These are phyloP conservation scores for Solanum okadae DNA, from an alignment of 257 asterid species.

Conservation along the genomic window DNA sequence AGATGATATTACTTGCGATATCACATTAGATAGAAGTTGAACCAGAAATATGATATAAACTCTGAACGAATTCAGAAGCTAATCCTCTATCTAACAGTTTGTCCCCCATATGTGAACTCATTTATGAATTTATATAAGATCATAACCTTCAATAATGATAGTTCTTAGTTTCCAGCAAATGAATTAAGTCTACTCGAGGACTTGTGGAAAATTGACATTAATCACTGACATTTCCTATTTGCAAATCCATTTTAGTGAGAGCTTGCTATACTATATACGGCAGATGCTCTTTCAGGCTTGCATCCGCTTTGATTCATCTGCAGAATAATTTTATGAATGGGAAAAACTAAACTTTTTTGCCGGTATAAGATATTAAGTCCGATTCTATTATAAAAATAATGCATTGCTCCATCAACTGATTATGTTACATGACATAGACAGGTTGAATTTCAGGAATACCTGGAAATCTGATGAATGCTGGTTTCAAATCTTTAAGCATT, in stretches of 20 bases:
- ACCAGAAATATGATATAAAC: not conserved
- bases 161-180: too few species aligned
- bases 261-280: not conserved
- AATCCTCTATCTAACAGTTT: too few species aligned
- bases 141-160: too few species aligned
- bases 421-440: not conserved
- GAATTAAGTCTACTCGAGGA: not conserved
- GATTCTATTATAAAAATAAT: not conserved
- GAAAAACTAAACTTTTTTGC: not conserved
- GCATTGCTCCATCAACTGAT: not conserved
- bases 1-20: not conserved
- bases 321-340: not conserved
- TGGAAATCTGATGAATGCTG: constrained; percentile 86
- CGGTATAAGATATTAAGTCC: not conserved
- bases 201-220: not conserved
- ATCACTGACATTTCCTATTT: not conserved
- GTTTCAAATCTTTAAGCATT: constrained; percentile 59
- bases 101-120: too few species aligned
- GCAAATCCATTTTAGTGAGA: not conserved
- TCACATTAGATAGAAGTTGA: not conserved
- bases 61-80: not conserved
- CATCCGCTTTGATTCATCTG: not conserved
- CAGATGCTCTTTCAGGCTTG: not conserved
- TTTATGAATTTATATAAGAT: too few species aligned
- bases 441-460: constrained; percentile 27